Base-by-base conservation (phyloP, 2,329 filamentous ascomycete species). In the Trichoderma pleuroti region DNA sequence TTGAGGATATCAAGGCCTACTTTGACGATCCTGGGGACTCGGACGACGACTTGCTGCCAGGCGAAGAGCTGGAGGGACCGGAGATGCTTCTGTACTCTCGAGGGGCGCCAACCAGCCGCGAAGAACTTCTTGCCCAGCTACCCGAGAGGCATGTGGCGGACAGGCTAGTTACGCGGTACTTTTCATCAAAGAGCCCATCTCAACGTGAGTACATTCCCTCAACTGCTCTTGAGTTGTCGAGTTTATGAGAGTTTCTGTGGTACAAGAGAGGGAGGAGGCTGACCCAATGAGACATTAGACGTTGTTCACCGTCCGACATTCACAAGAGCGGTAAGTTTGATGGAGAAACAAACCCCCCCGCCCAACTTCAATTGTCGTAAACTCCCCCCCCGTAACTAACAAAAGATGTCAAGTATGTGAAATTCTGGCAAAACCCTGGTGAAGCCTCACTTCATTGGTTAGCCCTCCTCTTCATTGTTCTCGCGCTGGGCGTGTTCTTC, bases 1-100 rank as follows among this genome's bases (percentile, higher is more conserved):
- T 89, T 61, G 86, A 89, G 75, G 86, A 89, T 70, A 79, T 89
- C 10, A 88, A 88, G 76, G 82, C 80, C 69, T 89, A 87, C 73
- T 88, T 89, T 75, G 84, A 87, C 28, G 83, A 87, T 34, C 77
- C 82, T 0, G 80, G 84, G 6, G 79, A 81, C 3, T 72, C 72
- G 1, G 80, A 80, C 0, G 80, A 81, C 2, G 79, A 80, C 11
- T 76, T 77, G 18, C 75, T 79, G 26, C 77, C 76, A 28, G 72
- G 74, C 5, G 75, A 78, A n/a, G 80, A 82, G 1, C 74, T 79
- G 4, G 80, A 82, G 5, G 77, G 80, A 6, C 77, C 81, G 8
- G 84, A 86, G 42, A 72, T 85, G 68, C 73, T 87, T 54, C 74
- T 88, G 26, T 75, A 82, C 56, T 81, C 82, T 14, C 78, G 77